Percentiles rank a stretch among this genome's conserved stretches.
These are phyloP conservation scores for Penicillium sp. DNA, from an alignment of 2,329 filamentous ascomycete species.

Conservation along the genomic window DNA sequence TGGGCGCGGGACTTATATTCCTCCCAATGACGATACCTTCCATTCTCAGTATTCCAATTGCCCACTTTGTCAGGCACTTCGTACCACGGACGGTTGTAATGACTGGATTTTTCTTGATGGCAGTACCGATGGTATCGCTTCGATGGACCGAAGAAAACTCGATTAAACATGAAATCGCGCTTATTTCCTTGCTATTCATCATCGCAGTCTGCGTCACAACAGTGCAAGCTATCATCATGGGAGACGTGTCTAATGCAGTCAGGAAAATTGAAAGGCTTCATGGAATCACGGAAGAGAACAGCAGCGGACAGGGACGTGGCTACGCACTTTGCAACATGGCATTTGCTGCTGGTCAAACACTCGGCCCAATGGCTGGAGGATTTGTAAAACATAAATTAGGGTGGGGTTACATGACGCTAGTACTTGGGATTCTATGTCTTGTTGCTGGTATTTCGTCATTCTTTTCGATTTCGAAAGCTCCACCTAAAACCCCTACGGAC, in stretches of 20 bases:
- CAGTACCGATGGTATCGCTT: not conserved
- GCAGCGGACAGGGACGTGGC: not conserved
- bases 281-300: not conserved
- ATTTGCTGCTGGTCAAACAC: not conserved
- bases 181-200: not conserved
- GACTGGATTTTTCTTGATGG: not conserved
- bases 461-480: not conserved
- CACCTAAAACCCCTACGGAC: not conserved
- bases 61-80: not conserved
- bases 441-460: not conserved
- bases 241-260: not conserved
- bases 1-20: not conserved
- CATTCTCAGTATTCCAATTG: not conserved
- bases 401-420: not conserved
- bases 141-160: not conserved
- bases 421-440: not conserved
- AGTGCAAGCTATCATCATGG: not conserved
- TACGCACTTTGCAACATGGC: not conserved
- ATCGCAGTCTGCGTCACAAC: not conserved
- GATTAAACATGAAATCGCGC: not conserved
- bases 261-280: not conserved
- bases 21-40: not conserved
- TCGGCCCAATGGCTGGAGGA: not conserved
- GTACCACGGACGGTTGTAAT: not conserved
- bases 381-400: not conserved